These are phyloP conservation scores for Puccinia triticina DNA, from an alignment of 1,284 basidiomycete genomes.

Conservation along the genomic window DNA sequence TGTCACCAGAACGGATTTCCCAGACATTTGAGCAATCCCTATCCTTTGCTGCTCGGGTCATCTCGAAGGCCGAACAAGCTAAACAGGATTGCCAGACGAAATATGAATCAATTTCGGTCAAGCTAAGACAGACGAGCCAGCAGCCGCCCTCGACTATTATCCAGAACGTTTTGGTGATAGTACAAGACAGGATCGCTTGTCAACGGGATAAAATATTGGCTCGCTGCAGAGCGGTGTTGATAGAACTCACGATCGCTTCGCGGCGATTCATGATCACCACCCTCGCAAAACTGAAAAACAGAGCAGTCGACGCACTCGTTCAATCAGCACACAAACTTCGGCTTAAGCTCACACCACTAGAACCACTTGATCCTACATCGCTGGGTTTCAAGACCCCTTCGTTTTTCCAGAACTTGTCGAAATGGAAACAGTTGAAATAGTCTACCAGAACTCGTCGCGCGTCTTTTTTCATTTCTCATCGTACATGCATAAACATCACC, in stretches of 20 bases:
- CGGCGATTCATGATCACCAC: neutral
- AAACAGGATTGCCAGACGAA: neutral
- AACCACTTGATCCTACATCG: neutral
- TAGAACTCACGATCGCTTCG: neutral
- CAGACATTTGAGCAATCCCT: neutral
- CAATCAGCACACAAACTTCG: slow-evolving; percentile 4
- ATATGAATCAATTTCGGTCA: neutral
- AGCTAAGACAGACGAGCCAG: neutral
- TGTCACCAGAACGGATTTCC: neutral
- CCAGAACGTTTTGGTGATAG: neutral
- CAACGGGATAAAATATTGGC: neutral
- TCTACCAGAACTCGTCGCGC: neutral
- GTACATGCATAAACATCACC: too few relatives aligned
- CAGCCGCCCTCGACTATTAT: neutral
- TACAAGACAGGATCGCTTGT: neutral
- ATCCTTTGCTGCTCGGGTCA: neutral
- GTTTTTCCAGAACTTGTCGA: slow-evolving; percentile 13
- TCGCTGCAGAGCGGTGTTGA: neutral
- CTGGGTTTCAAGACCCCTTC: slow-evolving; percentile 11
- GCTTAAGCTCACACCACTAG: neutral
- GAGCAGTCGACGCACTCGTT: neutral
- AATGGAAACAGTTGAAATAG: slow-evolving; percentile 32
- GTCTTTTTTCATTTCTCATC: too few relatives aligned
- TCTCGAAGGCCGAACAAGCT: neutral
- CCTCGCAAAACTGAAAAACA: neutral